Conservation (phyloP, 2,329 filamentous ascomycete genomes). For the Coleophoma cylindrospora region DNA sequence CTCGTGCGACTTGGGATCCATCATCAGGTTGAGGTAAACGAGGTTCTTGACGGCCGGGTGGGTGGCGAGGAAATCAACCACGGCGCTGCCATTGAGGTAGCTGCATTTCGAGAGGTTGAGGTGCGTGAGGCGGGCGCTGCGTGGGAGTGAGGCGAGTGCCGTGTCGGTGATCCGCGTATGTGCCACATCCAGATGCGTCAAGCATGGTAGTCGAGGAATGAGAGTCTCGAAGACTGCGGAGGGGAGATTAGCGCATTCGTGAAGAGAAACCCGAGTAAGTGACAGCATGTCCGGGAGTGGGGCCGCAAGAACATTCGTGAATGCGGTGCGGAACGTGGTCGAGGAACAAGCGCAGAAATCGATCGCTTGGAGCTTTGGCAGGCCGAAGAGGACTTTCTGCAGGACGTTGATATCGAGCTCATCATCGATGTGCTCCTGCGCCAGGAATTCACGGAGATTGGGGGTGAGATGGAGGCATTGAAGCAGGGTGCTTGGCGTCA, state of each 20-base stretch:
- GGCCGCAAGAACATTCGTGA: constrained; percentile 42
- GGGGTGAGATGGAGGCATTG: constrained; percentile 68
- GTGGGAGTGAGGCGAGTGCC: constrained; percentile 65
- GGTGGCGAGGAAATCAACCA: constrained; percentile 65
- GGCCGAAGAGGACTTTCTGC: constrained; percentile 62
- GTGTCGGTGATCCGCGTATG: constrained; percentile 71
- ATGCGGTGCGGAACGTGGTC: constrained; percentile 58
- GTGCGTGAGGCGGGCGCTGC: constrained; percentile 69
- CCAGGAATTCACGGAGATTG: constrained; percentile 71
- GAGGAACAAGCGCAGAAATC: constrained; percentile 78
- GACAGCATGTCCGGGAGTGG: constrained; percentile 46
- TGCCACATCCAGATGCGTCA: constrained; percentile 77
- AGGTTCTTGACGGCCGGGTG: constrained; percentile 66
- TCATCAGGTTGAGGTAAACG: constrained; percentile 68
- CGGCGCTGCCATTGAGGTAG: constrained; percentile 57
- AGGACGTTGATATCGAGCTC: constrained; percentile 67
- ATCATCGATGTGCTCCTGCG: constrained; percentile 76
- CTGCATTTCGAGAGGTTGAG: constrained; percentile 75
- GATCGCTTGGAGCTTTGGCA: constrained; percentile 60
- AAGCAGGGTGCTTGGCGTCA: constrained; percentile 68
- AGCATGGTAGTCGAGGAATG: constrained; percentile 61
- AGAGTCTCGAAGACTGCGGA: constrained; percentile 62
- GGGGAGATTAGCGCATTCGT: constrained; percentile 71
- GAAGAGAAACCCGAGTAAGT: constrained; percentile 66
- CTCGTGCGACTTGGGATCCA: constrained; percentile 68